A percentile compares a stretch with the other conserved stretches of the same genome.
Evolutionary conservation across 129 eudicot species (phyloP).

Genomic region (Ambrosia trifida): DNA sequence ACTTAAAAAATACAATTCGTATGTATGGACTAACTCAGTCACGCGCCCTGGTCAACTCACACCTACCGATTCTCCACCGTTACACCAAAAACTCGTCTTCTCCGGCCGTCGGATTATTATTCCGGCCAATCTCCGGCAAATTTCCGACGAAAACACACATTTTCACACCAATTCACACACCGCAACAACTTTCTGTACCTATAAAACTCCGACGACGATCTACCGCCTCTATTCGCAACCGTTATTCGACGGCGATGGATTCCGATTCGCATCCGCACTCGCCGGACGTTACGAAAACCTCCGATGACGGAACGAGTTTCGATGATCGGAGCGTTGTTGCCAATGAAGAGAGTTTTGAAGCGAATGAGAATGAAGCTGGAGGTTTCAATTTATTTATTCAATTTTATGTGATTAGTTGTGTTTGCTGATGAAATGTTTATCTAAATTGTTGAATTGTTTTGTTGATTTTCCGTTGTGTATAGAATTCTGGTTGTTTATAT

Average conservation of each 20-base stretch:
- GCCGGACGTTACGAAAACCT: constrained; percentile 20
- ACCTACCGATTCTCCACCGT: constrained; percentile 25
- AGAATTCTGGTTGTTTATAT: constrained; percentile 12
- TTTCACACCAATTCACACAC: constrained; percentile 11
- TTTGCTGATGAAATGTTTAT: no score
- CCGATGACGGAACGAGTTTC: constrained; percentile 21
- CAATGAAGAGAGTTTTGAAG: constrained; percentile 31
- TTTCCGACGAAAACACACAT: constrained; percentile 15
- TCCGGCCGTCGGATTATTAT: constrained; percentile 12
- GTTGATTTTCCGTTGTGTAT: neutral
- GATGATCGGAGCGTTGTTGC: constrained; percentile 41
- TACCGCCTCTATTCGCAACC: constrained; percentile 26
- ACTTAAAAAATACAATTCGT: constrained; percentile 7
- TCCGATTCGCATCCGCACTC: constrained; percentile 34
- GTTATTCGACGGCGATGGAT: constrained; percentile 50
- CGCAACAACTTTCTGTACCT: constrained; percentile 15
- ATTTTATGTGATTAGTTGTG: no score
- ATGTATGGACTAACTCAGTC: constrained; percentile 36
- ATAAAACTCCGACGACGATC: constrained; percentile 27
- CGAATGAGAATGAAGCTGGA: constrained; percentile 15
- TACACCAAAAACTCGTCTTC: constrained; percentile 10
- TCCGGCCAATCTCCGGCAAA: constrained; percentile 14
- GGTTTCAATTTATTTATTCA: constrained; percentile 12
- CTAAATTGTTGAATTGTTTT: constrained; percentile 9
- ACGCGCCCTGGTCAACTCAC: constrained; percentile 39